Conservation (phyloP, 176 grass and related monocot species). For the Musa acuminata region DNA sequence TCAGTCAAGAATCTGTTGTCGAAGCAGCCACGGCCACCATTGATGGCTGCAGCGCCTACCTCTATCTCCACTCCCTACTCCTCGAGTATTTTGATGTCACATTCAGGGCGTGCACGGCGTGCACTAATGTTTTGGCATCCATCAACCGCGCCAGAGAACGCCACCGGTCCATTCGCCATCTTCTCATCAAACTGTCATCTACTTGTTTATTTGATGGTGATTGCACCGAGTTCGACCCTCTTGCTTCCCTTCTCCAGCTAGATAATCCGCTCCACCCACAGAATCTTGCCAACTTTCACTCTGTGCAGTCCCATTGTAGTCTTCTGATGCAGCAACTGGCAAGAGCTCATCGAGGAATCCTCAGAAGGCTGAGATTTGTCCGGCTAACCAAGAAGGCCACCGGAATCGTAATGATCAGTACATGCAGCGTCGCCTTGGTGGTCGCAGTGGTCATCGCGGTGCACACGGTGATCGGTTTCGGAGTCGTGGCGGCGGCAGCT, state of each 20-base stretch:
- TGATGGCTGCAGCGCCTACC: neutral
- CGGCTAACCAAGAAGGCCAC: constrained; percentile 25
- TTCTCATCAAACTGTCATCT: constrained; percentile 31
- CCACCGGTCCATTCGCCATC: constrained; percentile 34
- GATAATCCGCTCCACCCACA: constrained; percentile 50
- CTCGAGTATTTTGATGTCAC: constrained; percentile 70
- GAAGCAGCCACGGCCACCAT: neutral
- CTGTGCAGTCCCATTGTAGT: constrained; percentile 29
- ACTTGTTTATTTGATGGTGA: neutral
- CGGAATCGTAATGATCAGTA: constrained; percentile 15
- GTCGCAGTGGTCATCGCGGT: constrained; percentile 25
- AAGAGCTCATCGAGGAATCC: constrained; percentile 21
- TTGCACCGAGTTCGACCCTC: neutral
- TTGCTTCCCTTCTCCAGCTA: constrained; percentile 26
- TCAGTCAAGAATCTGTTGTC: constrained; percentile 38
- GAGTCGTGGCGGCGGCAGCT: constrained; percentile 9
- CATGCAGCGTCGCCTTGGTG: constrained; percentile 27
- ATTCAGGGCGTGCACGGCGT: constrained; percentile 44
- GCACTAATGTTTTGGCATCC: constrained; percentile 40
- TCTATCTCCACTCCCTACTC: constrained; percentile 22
- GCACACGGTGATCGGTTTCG: constrained; percentile 32
- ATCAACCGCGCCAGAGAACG: constrained; percentile 36
- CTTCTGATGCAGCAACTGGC: constrained; percentile 32
- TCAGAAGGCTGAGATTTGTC: constrained; percentile 8
- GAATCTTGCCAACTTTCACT: constrained; percentile 29